Conservation (phyloP, 257 asterid genomes). For the Coffea canephora region DNA sequence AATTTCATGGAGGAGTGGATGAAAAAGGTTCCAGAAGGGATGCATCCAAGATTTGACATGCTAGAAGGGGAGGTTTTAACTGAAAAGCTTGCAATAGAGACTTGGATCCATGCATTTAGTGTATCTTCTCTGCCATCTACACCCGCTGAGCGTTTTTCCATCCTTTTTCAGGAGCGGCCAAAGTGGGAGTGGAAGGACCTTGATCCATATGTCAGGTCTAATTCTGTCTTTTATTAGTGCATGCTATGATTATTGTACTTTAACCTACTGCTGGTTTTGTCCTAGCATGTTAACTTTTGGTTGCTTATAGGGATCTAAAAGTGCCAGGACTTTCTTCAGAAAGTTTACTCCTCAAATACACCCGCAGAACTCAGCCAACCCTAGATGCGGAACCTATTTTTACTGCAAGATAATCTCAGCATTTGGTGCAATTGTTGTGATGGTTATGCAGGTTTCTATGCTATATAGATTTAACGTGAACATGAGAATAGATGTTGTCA, state of each 20-base stretch:
- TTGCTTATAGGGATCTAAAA: conserved; percentile 63
- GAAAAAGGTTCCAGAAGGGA: conserved; percentile 62
- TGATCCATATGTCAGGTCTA: conserved; percentile 75
- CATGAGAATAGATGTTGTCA: not conserved
- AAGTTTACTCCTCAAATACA: conserved; percentile 84
- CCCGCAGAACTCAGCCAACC: conserved; percentile 73
- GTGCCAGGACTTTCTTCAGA: conserved; percentile 92
- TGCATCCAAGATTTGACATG: conserved; percentile 58
- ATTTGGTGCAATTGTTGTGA: not conserved
- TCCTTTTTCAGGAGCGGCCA: conserved; percentile 57
- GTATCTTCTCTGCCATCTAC: conserved; percentile 66
- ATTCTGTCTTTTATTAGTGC: conserved; percentile 5
- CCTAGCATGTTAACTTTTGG: conserved; percentile 3
- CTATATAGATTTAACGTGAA: not conserved
- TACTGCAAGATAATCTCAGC: conserved; percentile 58
- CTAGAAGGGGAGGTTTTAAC: conserved; percentile 86
- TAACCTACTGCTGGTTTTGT: conserved; percentile 5
- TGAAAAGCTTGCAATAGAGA: conserved; percentile 73
- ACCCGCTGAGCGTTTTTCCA: conserved; percentile 68
- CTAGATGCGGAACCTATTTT: conserved; percentile 70
- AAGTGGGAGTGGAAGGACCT: conserved; percentile 96
- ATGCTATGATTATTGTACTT: not conserved
- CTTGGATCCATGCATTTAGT: conserved; percentile 63
- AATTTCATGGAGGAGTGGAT: conserved; percentile 70
- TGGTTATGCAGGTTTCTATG: not conserved